Base-by-base conservation (phyloP, 2,329 filamentous ascomycete species). In the Cladosporium oxysporum region DNA sequence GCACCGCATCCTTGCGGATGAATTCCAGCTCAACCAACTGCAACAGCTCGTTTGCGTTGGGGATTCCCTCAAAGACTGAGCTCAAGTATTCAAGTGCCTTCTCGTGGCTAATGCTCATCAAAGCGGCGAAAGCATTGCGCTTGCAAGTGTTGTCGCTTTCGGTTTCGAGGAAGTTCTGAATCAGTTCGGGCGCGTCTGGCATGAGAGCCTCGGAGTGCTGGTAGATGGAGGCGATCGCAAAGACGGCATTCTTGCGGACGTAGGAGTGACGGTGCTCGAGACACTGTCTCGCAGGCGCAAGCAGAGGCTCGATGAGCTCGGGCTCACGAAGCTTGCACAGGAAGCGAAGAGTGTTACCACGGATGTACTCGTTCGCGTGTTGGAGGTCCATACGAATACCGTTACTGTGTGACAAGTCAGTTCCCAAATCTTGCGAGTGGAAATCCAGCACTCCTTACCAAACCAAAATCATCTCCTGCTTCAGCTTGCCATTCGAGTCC, bases 401-500 rank as follows among this genome's bases (percentile, higher is more conserved):
- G 80, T 99, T 99, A 81, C 94, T 97, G 74, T 62, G 18, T 16
- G 62, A 23, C 14, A 59, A 3, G 58, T 67, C 59, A 70, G 69
- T 64, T 58, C 55, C 50, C 35, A 52, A 2, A 8, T 31, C 11
- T 47, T n/a, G 55, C 26, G 11, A 57, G 18, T 49, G 52, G 14
- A 37, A 37, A 29, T 55, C 41, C 21, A 37, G n/a, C 52, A 21
- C 73, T 79, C 78, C 84, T 72, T 82, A 97, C 94, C 95, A 99
- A 74, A 99, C 95, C 76, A 99, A 83, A 79, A 99, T 99, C 92
- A 97, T 98, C 83, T 99, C 95, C 82, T 99, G 95, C 85, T 97
- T 97, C 70, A 99, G 84, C 85, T 98, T 99, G 76, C 95, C 95
- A 76, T 85, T 89, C 63, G 89, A 85, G 80, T 99, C 95, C 66